Percentiles rank a stretch among this genome's conserved stretches.
Evolutionary conservation across 192 early-diverging fungal species (phyloP).

Genomic region (Coemansia umbellata): DNA sequence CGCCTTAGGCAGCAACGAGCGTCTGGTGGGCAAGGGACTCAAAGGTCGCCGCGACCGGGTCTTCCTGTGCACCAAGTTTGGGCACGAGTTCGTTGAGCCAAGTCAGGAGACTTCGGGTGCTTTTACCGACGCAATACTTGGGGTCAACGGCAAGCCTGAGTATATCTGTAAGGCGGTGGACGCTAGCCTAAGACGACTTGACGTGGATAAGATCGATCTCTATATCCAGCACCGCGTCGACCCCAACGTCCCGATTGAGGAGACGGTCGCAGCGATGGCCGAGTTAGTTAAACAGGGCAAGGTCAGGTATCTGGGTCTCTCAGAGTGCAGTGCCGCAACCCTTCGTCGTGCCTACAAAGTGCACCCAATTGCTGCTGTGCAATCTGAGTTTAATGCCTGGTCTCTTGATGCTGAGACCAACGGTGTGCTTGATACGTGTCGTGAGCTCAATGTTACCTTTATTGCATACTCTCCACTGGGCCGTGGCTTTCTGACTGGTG

Average conservation of each 20-base stretch:
- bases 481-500: conserved; percentile 66
- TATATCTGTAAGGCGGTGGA: conserved; percentile 50
- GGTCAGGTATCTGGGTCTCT: conserved; percentile 57
- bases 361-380: conserved; percentile 63
- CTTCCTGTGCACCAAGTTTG: conserved; percentile 65
- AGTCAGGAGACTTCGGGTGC: background rate
- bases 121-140: conserved; percentile 6
- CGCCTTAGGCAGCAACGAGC: conserved; percentile 55
- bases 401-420: conserved; percentile 60
- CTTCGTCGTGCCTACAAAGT: conserved; percentile 65
- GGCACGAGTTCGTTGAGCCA: conserved; percentile 7
- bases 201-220: conserved; percentile 57
- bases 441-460: conserved; percentile 67
- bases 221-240: conserved; percentile 65
- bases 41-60: conserved; percentile 52
- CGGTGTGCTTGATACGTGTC: conserved; percentile 64
- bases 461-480: conserved; percentile 74
- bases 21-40: conserved; percentile 51
- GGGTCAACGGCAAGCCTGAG: conserved; percentile 45
- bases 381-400: conserved; percentile 54
- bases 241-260: conserved; percentile 57
- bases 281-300: conserved; percentile 67
- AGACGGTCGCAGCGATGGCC: conserved; percentile 61
- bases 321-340: conserved; percentile 56
- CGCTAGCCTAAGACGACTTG: conserved; percentile 51